Conservation (phyloP, 1,284 basidiomycete species). For the Pseudozyma tsukubaensis region DNA sequence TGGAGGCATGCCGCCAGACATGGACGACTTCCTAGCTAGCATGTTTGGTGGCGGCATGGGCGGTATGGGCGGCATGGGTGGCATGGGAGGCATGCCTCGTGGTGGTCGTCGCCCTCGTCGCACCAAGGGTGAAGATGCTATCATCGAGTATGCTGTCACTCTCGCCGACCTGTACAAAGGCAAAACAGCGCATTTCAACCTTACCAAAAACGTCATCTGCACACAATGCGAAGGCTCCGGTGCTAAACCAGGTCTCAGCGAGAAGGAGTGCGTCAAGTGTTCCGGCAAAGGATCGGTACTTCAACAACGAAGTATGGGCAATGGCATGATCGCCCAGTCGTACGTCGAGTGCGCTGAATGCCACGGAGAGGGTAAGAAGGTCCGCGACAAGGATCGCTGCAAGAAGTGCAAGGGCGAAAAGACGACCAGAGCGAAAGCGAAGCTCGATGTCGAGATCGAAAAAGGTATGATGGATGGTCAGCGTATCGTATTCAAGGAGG, state of each 20-base stretch:
- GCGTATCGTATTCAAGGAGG: constrained; percentile 85
- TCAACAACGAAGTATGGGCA: constrained; percentile 69
- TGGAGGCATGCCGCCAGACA: constrained; percentile 52
- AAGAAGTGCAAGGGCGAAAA: constrained; percentile 94
- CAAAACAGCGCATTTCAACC: constrained; percentile 86
- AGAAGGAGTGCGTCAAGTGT: constrained; percentile 83
- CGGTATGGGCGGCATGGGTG: constrained; percentile 53
- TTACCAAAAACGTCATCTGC: constrained; percentile 87
- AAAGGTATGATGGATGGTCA: constrained; percentile 88
- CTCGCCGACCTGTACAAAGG: constrained; percentile 94
- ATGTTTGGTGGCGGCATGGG: constrained; percentile 62
- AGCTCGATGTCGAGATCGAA: constrained; percentile 74
- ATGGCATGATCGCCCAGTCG: constrained; percentile 70
- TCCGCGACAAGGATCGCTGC: constrained; percentile 92
- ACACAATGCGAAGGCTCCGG: constrained; percentile 86
- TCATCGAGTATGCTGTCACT: constrained; percentile 83
- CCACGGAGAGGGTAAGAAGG: constrained; percentile 80
- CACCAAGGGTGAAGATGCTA: constrained; percentile 50
- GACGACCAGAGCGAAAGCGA: constrained; percentile 85
- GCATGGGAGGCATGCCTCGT: constrained; percentile 68
- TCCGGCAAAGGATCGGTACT: constrained; percentile 83
- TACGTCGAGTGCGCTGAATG: constrained; percentile 80
- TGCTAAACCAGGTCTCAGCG: constrained; percentile 81
- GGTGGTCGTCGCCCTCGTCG: constrained; percentile 68
- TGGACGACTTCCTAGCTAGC: constrained; percentile 62